Conservation (phyloP, 78 protist genomes). For the Tieghemostelium lacteum region DNA sequence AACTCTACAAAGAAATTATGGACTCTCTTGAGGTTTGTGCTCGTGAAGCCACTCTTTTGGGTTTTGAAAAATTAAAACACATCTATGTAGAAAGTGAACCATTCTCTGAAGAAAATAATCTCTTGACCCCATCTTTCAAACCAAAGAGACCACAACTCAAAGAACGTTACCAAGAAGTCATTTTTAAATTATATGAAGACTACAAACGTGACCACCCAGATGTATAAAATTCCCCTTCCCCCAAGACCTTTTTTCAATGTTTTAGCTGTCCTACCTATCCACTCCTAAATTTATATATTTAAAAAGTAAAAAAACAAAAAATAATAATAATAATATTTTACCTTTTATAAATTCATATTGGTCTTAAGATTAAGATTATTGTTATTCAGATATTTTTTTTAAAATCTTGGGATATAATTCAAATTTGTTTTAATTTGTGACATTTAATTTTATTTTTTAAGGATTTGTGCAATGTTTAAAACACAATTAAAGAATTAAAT, state of each 20-base stretch:
- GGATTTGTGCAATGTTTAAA: too few relatives aligned
- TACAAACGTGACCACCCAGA: conserved; percentile 67
- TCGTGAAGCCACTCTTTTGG: conserved; percentile 70
- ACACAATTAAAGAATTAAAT: too few relatives aligned
- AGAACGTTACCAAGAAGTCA: conserved; percentile 35
- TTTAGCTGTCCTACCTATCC: too few relatives aligned
- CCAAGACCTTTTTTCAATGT: neutral
- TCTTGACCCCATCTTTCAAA: conserved; percentile 92
- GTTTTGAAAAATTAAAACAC: conserved; percentile 75
- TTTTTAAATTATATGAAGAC: conserved; percentile 62
- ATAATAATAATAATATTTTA: too few relatives aligned
- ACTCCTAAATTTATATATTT: too few relatives aligned
- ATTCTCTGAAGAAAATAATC: conserved; percentile 82
- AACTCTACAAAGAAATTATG: conserved; percentile 62
- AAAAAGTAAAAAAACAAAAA: too few relatives aligned
- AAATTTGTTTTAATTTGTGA: too few relatives aligned
- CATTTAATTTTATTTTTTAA: too few relatives aligned
- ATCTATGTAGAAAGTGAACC: conserved; percentile 63
- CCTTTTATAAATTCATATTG: too few relatives aligned
- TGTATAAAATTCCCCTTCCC: conserved; percentile 23
- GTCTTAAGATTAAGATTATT: too few relatives aligned
- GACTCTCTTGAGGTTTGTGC: conserved; percentile 48
- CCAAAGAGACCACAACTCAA: conserved; percentile 79
- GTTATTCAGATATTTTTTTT: too few relatives aligned
- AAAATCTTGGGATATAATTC: too few relatives aligned